A percentile compares a stretch with the other conserved stretches of the same genome.
phyloP scores from a whole-genome alignment of 148 eudicot species.

The Cornus kousa region DNA sequence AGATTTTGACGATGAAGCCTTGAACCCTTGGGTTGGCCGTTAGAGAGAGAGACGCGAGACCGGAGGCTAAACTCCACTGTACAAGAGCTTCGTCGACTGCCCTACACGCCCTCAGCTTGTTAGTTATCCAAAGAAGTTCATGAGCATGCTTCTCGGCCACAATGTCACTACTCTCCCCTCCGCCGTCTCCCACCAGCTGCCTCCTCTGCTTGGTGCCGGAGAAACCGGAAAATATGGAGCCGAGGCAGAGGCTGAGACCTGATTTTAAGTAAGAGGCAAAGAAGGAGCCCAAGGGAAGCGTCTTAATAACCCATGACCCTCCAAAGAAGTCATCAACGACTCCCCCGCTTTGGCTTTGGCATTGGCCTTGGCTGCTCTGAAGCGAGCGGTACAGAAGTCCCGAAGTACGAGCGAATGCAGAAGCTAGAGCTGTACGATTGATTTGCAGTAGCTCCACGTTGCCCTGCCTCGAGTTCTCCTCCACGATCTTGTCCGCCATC shows the following conservation, averaged over 20 bases:
- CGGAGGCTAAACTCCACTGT: conserved; percentile 34
- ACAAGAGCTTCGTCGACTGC: conserved; percentile 28
- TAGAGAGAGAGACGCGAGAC: conserved; percentile 27
- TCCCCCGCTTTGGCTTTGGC: neutral
- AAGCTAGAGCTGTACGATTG: conserved; percentile 29
- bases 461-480: conserved; percentile 27
- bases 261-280: conserved; percentile 11
- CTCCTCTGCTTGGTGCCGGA: neutral
- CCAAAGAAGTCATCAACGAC: neutral
- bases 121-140: conserved; percentile 32
- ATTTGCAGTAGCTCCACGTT: conserved; percentile 21
- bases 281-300: conserved; percentile 21
- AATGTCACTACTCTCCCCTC: conserved; percentile 6
- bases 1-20: conserved; percentile 29
- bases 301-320: conserved; percentile 15
- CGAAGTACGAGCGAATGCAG: conserved; percentile 27
- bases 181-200: neutral
- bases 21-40: conserved; percentile 29
- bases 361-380: conserved; percentile 1
- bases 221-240: conserved; percentile 8
- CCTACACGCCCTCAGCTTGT: conserved; percentile 24
- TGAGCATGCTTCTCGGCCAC: conserved; percentile 36
- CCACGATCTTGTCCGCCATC: conserved; percentile 35
- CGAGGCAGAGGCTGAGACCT: conserved; percentile 10
- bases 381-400: conserved; percentile 25